These are phyloP conservation scores for Malania oleifera DNA, from an alignment of 164 flowering plant genomes.

Conservation along the genomic window DNA sequence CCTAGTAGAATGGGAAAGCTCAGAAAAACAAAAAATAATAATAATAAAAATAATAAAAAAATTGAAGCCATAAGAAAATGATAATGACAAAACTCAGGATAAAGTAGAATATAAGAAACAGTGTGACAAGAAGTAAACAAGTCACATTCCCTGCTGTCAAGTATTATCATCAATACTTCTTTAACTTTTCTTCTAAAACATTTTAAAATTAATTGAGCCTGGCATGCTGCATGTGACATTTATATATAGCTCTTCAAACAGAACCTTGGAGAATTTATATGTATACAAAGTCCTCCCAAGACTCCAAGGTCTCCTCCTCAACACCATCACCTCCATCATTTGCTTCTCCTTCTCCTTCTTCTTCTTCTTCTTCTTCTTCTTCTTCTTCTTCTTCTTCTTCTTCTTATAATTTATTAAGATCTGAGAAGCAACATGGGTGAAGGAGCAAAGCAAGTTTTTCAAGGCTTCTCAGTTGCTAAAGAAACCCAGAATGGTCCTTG, in stretches of 20 bases:
- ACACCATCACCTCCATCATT: too few relatives aligned
- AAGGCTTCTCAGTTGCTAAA: conserved; percentile 8
- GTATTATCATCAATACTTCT: too few relatives aligned
- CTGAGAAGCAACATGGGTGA: conserved; percentile 21
- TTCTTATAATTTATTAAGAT: neutral
- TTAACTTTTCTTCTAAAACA: neutral
- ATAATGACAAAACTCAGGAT: conserved; percentile 35
- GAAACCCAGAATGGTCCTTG: conserved; percentile 1
- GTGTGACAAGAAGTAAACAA: neutral
- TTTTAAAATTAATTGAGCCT: neutral
- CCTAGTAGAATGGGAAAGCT: conserved; percentile 29
- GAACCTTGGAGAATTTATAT: neutral
- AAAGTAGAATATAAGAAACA: conserved; percentile 4
- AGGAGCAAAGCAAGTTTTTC: conserved; percentile 15
- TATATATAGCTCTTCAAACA: conserved; percentile 9
- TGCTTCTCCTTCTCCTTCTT: neutral
- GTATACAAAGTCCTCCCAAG: neutral
- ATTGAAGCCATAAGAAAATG: conserved; percentile 20
- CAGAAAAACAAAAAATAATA: too few relatives aligned
- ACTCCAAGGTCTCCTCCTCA: neutral
- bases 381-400: neutral
- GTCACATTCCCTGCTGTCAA: neutral
- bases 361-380: conserved; percentile 6
- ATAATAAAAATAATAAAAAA: conserved; percentile 1
- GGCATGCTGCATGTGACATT: neutral